These are phyloP conservation scores for Tolypocladium sp. DNA, from an alignment of 2,329 filamentous ascomycete species.

Conservation along the genomic window DNA sequence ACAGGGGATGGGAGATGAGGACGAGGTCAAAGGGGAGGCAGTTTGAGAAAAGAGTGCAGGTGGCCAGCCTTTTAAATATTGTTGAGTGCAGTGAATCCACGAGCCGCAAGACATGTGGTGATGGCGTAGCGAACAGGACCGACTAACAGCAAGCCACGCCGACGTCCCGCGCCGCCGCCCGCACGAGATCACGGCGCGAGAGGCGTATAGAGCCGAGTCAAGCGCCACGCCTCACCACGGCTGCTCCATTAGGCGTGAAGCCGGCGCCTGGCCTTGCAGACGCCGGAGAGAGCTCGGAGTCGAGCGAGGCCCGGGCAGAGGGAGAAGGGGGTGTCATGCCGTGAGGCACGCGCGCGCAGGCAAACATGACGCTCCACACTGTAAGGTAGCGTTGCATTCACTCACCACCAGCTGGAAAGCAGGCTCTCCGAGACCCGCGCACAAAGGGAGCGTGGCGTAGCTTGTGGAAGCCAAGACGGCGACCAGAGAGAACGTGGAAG, in stretches of 20 bases:
- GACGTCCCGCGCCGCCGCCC: background rate
- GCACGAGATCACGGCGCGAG: background rate
- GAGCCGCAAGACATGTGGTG: background rate
- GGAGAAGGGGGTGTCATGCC: background rate
- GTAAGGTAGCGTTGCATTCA: slow-evolving; percentile 4
- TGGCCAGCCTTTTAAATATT: background rate
- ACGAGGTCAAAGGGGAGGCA: background rate
- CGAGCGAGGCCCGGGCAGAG: background rate
- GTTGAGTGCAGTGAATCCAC: background rate
- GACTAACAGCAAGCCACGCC: background rate
- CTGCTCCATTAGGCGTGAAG: background rate
- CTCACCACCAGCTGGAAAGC: slow-evolving; percentile 5
- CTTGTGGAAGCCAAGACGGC: background rate
- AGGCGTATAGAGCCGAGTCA: background rate
- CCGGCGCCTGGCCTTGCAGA: background rate
- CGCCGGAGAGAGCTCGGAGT: background rate
- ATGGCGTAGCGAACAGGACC: background rate
- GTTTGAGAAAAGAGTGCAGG: background rate
- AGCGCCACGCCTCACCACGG: background rate
- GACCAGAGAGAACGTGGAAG: too few relatives aligned
- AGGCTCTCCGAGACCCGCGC: background rate
- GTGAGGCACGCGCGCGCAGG: slow-evolving; percentile 1
- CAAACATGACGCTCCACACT: slow-evolving; percentile 2
- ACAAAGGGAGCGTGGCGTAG: background rate
- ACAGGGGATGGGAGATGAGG: background rate